These are phyloP conservation scores for Chaetoceros muelleri DNA, from an alignment of 108 stramenopile species.

Conservation along the genomic window DNA sequence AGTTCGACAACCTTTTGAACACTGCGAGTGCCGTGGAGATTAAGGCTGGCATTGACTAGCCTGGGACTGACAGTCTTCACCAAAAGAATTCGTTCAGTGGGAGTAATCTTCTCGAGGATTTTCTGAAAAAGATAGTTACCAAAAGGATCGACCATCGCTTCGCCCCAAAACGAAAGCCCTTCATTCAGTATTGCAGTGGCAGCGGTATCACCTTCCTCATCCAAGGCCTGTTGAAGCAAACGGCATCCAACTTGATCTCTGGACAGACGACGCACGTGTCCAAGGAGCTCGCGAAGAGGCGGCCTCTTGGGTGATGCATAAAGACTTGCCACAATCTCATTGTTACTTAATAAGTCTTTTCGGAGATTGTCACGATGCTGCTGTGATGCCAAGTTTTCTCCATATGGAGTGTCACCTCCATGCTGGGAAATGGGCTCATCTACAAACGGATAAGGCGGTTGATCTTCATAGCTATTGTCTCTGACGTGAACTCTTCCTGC, in stretches of 20 bases:
- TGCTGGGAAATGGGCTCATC: neutral
- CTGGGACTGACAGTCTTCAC: constrained; percentile 75
- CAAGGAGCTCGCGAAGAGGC: constrained; percentile 64
- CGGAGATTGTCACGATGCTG: neutral
- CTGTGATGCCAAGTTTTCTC: too few relatives aligned
- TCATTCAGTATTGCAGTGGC: constrained; percentile 88
- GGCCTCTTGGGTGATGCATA: constrained; percentile 70
- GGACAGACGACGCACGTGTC: constrained; percentile 79
- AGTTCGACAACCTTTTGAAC: constrained; percentile 97
- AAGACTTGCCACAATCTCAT: constrained; percentile 30
- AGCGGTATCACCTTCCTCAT: constrained; percentile 85
- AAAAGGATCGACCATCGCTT: constrained; percentile 96
- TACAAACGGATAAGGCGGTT: neutral
- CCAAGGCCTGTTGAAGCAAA: constrained; percentile 90
- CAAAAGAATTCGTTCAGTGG: constrained; percentile 76
- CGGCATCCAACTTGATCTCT: constrained; percentile 93
- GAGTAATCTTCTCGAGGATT: constrained; percentile 85
- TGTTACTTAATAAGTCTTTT: neutral
- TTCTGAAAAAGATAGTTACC: constrained; percentile 98
- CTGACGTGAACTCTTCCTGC: neutral
- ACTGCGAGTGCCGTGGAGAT: constrained; percentile 93
- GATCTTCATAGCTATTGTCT: neutral
- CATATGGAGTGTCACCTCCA: neutral
- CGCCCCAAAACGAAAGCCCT: constrained; percentile 88
- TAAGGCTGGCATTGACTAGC: constrained; percentile 89